Evolutionary conservation across 2,329 filamentous ascomycete species (phyloP).

Genomic region (Fusarium longipes): DNA sequence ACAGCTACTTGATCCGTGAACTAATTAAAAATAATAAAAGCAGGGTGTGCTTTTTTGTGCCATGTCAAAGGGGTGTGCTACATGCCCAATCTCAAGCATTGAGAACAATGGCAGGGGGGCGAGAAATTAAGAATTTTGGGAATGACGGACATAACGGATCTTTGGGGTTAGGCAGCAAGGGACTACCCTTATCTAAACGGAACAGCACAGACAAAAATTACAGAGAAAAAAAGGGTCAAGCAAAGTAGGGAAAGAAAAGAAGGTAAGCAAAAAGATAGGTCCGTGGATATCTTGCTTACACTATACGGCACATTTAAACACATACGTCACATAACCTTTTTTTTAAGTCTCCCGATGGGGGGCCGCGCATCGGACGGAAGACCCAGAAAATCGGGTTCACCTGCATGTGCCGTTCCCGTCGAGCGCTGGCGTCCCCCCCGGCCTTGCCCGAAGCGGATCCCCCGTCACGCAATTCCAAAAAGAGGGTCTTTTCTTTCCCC

Average conservation of each 20-base stretch:
- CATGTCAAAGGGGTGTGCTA: slow-evolving; percentile 16
- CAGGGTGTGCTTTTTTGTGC: not conserved
- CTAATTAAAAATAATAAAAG: not conserved
- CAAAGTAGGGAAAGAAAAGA: not conserved
- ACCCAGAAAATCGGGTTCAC: slow-evolving; percentile 35
- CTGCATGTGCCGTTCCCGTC: slow-evolving; percentile 28
- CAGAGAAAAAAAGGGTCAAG: not conserved
- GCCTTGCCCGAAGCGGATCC: slow-evolving; percentile 42
- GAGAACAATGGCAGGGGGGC: slow-evolving; percentile 5
- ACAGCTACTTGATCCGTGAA: not conserved
- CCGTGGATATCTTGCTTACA: not conserved
- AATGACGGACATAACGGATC: slow-evolving; percentile 10
- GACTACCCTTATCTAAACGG: not conserved
- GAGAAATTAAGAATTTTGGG: not conserved
- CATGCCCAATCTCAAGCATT: slow-evolving; percentile 22
- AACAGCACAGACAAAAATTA: not conserved
- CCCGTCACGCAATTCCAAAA: slow-evolving; percentile 4
- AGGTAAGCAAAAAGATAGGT: not conserved
- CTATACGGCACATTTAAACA: slow-evolving; percentile 4
- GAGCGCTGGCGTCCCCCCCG: not conserved
- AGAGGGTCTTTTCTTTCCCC: not conserved
- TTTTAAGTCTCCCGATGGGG: slow-evolving; percentile 10
- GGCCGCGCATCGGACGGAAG: slow-evolving; percentile 3
- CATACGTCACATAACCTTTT: slow-evolving; percentile 17
- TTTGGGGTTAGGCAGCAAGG: slow-evolving; percentile 14